Conservation (phyloP, 257 asterid genomes). For the Ligustrum vulgare region DNA sequence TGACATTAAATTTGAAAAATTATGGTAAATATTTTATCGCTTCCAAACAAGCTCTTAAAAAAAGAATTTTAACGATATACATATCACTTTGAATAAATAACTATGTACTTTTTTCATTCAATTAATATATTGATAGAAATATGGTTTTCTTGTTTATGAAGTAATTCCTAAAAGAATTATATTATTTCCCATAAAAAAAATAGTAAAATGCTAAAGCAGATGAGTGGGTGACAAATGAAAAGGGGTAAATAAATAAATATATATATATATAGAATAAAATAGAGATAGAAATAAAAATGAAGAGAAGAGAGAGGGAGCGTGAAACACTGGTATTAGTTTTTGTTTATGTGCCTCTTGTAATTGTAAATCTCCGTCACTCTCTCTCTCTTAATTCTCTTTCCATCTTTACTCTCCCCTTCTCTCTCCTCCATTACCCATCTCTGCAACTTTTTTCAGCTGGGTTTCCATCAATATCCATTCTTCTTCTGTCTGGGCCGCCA, state of each 20-base stretch:
- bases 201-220: background rate
- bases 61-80: too few species aligned
- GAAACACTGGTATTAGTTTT: slow-evolving; percentile 38
- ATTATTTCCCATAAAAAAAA: too few species aligned
- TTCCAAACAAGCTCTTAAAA: too few species aligned
- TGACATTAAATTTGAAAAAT: too few species aligned
- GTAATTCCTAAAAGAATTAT: too few species aligned
- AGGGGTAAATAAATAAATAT: background rate
- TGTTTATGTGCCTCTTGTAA: slow-evolving; percentile 6
- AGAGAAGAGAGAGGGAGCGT: slow-evolving; percentile 35
- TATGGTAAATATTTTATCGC: too few species aligned
- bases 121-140: background rate
- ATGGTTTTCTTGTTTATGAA: background rate
- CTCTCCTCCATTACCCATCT: slow-evolving; percentile 49
- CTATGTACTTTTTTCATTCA: background rate
- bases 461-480: slow-evolving; percentile 28
- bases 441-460: slow-evolving; percentile 43
- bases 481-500: slow-evolving; percentile 16
- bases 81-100: too few species aligned
- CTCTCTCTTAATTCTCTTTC: slow-evolving; percentile 21
- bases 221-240: background rate
- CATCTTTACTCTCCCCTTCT: slow-evolving; percentile 29
- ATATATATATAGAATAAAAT: background rate
- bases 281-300: background rate
- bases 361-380: slow-evolving; percentile 26